These are phyloP conservation scores for Paramecium sonneborni DNA, from an alignment of 73 alveolate genomes.

Conservation along the genomic window DNA sequence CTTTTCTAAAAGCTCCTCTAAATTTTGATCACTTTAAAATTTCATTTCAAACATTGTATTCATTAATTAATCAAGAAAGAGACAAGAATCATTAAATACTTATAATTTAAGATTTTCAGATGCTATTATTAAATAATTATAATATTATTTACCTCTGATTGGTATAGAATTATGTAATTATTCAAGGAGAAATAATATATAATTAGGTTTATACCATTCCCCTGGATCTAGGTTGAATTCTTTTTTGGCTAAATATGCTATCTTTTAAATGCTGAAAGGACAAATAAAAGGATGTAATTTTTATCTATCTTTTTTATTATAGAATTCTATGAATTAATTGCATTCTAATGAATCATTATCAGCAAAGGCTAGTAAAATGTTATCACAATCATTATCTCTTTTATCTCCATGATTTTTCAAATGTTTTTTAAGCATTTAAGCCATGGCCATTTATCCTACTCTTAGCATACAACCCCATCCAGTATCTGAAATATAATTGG, in stretches of 20 bases:
- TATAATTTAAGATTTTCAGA: slow-evolving; percentile 38
- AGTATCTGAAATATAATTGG: slow-evolving; percentile 53
- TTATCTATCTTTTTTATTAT: neutral
- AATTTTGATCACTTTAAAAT: neutral
- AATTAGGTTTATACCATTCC: slow-evolving; percentile 63
- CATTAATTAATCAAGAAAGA: slow-evolving; percentile 2
- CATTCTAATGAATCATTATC: slow-evolving; percentile 47
- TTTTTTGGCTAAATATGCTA: slow-evolving; percentile 33
- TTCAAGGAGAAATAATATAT: slow-evolving; percentile 47
- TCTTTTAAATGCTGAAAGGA: slow-evolving; percentile 63
- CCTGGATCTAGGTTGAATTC: slow-evolving; percentile 63
- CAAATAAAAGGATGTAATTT: neutral
- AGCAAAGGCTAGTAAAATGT: slow-evolving; percentile 45
- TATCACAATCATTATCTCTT: slow-evolving; percentile 50
- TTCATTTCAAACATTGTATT: neutral
- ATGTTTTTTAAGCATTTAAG: slow-evolving; percentile 54
- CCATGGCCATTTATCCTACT: slow-evolving; percentile 68
- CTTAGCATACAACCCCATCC: slow-evolving; percentile 72
- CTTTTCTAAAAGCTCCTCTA: neutral
- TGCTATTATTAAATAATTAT: neutral
- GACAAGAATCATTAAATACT: slow-evolving; percentile 35
- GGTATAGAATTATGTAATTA: slow-evolving; percentile 46
- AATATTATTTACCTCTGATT: slow-evolving; percentile 1
- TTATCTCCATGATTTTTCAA: slow-evolving; percentile 61
- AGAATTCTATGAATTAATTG: neutral